Evolutionary conservation across 495 filamentous ascomycete species (phyloP).

Genomic region (Penicillium crystallinum): DNA sequence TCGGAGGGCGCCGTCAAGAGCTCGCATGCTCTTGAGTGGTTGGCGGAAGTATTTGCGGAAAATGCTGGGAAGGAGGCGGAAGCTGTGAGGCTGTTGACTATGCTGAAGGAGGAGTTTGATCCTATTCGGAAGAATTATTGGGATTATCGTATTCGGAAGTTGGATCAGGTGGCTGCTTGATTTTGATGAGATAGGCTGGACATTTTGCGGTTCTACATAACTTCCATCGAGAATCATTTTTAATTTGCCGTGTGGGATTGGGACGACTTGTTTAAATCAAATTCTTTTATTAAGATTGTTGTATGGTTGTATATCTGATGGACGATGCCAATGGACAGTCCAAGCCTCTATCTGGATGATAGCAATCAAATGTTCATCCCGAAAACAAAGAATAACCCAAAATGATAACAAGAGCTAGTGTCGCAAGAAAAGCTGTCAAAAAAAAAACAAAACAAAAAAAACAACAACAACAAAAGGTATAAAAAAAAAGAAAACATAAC

Average conservation of each 20-base stretch:
- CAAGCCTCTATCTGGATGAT: constrained; percentile 8
- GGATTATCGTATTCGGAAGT: constrained; percentile 62
- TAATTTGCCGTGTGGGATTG: not conserved
- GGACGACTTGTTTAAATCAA: not conserved
- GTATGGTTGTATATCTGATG: constrained; percentile 3
- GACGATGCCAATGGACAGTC: not conserved
- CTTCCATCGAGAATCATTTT: not conserved
- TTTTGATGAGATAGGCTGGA: not conserved
- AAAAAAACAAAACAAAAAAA: not conserved
- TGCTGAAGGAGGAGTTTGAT: constrained; percentile 83
- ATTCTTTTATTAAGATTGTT: not conserved
- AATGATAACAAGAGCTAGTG: not conserved
- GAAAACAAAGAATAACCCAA: not conserved
- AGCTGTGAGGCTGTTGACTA: constrained; percentile 53
- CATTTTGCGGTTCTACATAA: not conserved
- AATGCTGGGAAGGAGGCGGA: constrained; percentile 42
- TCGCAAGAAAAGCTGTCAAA: not conserved
- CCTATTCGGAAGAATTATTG: constrained; percentile 88
- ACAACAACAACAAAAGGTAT: not conserved
- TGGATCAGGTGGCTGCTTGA: constrained; percentile 24
- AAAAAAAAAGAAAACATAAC: not conserved
- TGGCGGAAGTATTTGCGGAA: constrained; percentile 76
- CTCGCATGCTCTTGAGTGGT: constrained; percentile 82
- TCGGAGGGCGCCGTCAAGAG: constrained; percentile 50
- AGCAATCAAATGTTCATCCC: not conserved